Evolutionary conservation across 495 filamentous ascomycete species (phyloP), one percentile per base, ranked within the genome.

Genomic region (Amniculicola lignicola): DNA sequence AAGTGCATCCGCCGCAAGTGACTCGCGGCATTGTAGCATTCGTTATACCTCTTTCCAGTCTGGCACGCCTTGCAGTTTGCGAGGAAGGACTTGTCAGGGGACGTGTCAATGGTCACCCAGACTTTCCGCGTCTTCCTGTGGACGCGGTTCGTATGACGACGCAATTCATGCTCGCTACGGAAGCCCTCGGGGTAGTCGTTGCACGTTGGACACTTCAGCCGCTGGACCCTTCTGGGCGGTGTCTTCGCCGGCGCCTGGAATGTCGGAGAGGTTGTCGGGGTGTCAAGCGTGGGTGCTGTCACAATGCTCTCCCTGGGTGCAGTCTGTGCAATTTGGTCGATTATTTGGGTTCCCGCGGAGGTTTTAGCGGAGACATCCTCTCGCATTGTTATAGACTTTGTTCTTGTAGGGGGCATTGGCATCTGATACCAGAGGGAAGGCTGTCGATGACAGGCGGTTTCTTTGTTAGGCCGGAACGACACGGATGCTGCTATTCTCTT

Each of bases 31-130:
- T 64, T 64, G 52, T 64, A 64, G 56, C 61, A 64, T 39, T 64
- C 61, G 35, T 64, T 64, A 36, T 64, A 64, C 61, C 46, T 64
- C 61, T 64, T 64, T n/a, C 61, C 61, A 4, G 55, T 56, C 47
- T 64, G 61, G 35, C 61, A 64, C 4, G 61, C 55, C 42, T 64
- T 64, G 52, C 61, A 64, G 35, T 64, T 60, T 7, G 61, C 50
- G 1, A 64, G 56, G 36, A 64, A 64, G 3, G 36, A 27, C 41
- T 64, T 59, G 56, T 64, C 56, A 4, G 55, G 51, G 23, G 61
- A 64, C 29, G 61, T 52, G 51, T 64, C 61, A 47, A 64, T 48
- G 37, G 61, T 64, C 33, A 64, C 51, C 61, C 61, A 64, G 28
- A 64, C 61, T 48, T 64, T 64, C 19, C 61, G 61, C 22, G 46